Evolutionary conservation across 1,284 basidiomycete genomes (phyloP).

Genomic region (Leccinum angustisporum): DNA sequence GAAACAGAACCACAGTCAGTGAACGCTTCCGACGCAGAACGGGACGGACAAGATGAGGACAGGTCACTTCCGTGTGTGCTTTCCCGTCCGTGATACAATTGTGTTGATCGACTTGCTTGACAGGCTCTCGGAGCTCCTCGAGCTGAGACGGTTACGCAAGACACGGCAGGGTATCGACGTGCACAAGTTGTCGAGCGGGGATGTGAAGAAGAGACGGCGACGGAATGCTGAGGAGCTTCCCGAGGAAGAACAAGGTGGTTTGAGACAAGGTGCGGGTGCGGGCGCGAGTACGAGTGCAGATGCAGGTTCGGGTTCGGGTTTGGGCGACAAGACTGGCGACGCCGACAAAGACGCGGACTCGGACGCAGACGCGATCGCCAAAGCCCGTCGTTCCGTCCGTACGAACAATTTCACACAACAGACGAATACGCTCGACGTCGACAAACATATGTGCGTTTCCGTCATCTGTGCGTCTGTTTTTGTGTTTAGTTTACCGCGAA

Average conservation of each 20-base stretch:
- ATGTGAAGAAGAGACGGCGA: conserved; percentile 70
- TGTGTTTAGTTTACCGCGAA: background rate
- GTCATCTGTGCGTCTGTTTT: conserved; percentile 67
- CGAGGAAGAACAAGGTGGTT: conserved; percentile 48
- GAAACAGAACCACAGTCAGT: conserved; percentile 30
- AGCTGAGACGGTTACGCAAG: conserved; percentile 77
- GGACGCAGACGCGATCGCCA: conserved; percentile 54
- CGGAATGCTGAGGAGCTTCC: conserved; percentile 52
- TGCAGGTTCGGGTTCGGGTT: background rate
- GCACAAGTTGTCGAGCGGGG: conserved; percentile 82
- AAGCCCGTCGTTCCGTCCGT: conserved; percentile 73
- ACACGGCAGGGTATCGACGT: conserved; percentile 84
- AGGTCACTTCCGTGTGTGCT: conserved; percentile 25
- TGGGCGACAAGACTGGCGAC: background rate
- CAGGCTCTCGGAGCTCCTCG: conserved; percentile 81
- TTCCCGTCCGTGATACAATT: background rate
- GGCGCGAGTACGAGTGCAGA: conserved; percentile 28
- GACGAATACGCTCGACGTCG: conserved; percentile 93
- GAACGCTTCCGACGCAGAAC: conserved; percentile 15
- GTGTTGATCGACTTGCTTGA: background rate
- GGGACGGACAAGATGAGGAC: conserved; percentile 19
- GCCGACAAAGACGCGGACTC: conserved; percentile 36
- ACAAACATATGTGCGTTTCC: conserved; percentile 92
- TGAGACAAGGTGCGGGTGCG: conserved; percentile 43
- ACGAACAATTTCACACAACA: conserved; percentile 96